Evolutionary conservation across 2,329 filamentous ascomycete species (phyloP), one percentile per base, ranked within the genome.

Genomic region (Orbilia brochopaga): DNA sequence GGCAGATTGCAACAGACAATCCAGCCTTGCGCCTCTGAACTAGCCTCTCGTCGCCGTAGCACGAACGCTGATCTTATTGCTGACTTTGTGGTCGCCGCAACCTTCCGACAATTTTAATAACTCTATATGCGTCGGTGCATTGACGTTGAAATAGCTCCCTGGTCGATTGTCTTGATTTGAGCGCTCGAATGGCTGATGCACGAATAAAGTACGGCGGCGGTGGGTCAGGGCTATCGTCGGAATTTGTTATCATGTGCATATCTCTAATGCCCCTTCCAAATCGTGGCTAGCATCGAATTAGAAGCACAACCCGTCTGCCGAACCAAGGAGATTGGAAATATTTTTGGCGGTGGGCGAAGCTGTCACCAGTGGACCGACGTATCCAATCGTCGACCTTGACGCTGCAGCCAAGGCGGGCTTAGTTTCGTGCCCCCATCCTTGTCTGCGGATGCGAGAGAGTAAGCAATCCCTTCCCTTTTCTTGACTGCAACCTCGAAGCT

Each of bases 221-320:
- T 24, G 27, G 57, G 46, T 70, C 59, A 70, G 59, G 66, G 66
- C 60, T 70, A 70, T 70, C 66, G 55, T 59, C 66, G 66, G 66
- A 64, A 70, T 64, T 70, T 70, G 66, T 70, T 70, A 70, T 70
- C 66, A 42, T 57, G 27, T 56, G 65, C 65, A 63, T 69, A 63
- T 69, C 65, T 69, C 59, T 56, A 69, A 69, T 63, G 52, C 52
- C 44, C 57, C 57, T 69, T 69, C 46, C 65, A 69, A 69, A 69
- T 69, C 46, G 42, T 35, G 53, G 44, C 21, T 15, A 35, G 48
- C 35, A 62, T 62, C 37, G 58, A 69, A 62, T 69, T 52, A 63
- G 27, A 32, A 32, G 58, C 46, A 62, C 11, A 30, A 67, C 42
- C 27, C 50, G 48, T 40, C 19, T 50, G 42, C 58, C 50, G 56